Percentiles rank a stretch among this genome's conserved stretches.
Conservation (phyloP, 192 early-diverging fungal species). For the Coemansia sp. region DNA sequence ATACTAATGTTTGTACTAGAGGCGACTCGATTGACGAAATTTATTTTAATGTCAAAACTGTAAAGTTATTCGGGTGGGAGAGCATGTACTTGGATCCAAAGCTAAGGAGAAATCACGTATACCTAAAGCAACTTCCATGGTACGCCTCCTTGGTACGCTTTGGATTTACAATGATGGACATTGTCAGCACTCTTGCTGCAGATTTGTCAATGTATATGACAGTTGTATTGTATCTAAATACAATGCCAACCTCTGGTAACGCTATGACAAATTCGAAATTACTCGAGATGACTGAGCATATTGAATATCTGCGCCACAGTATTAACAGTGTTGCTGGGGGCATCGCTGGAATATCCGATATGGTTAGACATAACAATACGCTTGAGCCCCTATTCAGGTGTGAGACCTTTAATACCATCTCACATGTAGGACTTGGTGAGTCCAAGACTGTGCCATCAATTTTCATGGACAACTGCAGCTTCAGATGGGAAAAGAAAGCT, state of each 20-base stretch:
- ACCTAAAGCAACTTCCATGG: not conserved
- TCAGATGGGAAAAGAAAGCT: not conserved
- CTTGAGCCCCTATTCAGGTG: not conserved
- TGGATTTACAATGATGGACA: not conserved
- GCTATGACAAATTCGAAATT: not conserved
- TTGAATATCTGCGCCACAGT: not conserved
- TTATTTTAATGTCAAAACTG: not conserved
- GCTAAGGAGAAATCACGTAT: not conserved
- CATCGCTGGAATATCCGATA: not conserved
- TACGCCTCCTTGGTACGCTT: not conserved
- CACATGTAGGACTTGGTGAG: no score
- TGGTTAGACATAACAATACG: not conserved
- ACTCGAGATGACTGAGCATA: not conserved
- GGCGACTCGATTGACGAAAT: not conserved
- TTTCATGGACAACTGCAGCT: constrained; percentile 1
- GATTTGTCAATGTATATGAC: constrained; percentile 4
- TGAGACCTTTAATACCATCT: no score
- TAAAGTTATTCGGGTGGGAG: constrained; percentile 16
- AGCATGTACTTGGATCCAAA: not conserved
- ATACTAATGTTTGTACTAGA: not conserved
- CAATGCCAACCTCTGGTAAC: not conserved
- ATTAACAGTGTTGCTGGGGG: not conserved
- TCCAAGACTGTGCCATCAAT: not conserved
- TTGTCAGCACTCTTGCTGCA: not conserved
- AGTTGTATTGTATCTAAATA: not conserved